phyloP scores from a whole-genome alignment of 2,329 filamentous ascomycete species.

The Raffaelea ambrosiae region DNA sequence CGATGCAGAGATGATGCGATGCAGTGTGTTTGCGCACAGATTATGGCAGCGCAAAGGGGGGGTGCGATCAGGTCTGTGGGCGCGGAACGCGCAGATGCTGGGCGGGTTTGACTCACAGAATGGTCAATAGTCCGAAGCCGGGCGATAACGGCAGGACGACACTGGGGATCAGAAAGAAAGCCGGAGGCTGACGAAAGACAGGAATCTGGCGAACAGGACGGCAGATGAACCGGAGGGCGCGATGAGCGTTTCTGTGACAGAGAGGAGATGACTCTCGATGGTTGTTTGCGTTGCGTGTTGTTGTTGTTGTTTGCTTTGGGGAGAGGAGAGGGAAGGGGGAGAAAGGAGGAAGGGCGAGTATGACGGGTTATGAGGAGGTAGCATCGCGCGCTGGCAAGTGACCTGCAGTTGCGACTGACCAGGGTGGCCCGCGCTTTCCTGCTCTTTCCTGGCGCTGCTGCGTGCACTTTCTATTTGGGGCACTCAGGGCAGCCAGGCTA shows the following conservation, averaged over 20 bases:
- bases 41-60: too few relatives aligned
- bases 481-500: not conserved
- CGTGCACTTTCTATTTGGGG: not conserved
- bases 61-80: conserved; percentile 23
- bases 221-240: conserved; percentile 38
- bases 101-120: conserved; percentile 20
- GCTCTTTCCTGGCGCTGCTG: too few relatives aligned
- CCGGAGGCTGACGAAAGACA: conserved; percentile 1
- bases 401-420: too few relatives aligned
- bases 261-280: conserved; percentile 42
- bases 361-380: conserved; percentile 16
- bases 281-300: conserved; percentile 27
- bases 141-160: conserved; percentile 12
- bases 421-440: conserved; percentile 7
- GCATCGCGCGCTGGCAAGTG: too few relatives aligned
- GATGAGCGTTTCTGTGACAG: conserved; percentile 53
- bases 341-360: conserved; percentile 21
- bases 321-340: conserved; percentile 22
- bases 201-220: conserved; percentile 26
- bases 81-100: conserved; percentile 6
- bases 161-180: conserved; percentile 21
- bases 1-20: too few relatives aligned
- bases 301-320: conserved; percentile 42
- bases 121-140: conserved; percentile 22
- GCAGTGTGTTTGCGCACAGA: too few relatives aligned